Base-by-base conservation (phyloP, 345 rosid genomes). In the Trapa bicornis region DNA sequence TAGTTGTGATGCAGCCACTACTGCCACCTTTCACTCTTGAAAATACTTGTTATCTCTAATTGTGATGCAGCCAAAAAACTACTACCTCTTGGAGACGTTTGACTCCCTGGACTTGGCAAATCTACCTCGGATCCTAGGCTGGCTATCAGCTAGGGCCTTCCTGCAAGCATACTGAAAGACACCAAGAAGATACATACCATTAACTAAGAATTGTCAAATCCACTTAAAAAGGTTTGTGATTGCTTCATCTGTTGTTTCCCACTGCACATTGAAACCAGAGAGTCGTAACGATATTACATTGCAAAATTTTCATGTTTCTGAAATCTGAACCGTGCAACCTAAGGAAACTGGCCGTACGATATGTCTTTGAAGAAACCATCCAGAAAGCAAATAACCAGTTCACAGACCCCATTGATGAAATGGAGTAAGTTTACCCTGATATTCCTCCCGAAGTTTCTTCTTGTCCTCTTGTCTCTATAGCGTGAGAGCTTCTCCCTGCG, bases 121-220 rank as follows among this genome's bases (percentile, higher is more conserved):
- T 85, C 99, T 85, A 80, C 99, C 97, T 14, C 97, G 96, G 71
- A 94, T 80, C 80, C 99, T 84, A 0, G 97, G 99, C 73, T 94
- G 99, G 75, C 88, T 87, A 79, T 94, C 99, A 0, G 99, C 99
- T 2, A 94, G 91, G 60, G 96, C 93, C 84, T 94, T 94, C 92
- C 99, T 87, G 81, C 99, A 94, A 56, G 97, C 97, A 80, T 94
- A 94, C 99, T 94, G 87, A 22, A 22, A 22, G 29, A 63, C 73
- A 70, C 65, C 66, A 63, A 63, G 13, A 63, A 22, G 29, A 22
- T 22, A 1, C 43, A 37, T 39, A 22, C 22, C 37, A 35, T 63
- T 63, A 53, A 3, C 32, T 16, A 13, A 13, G 14, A 1, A 53
- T 53, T 53, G 17, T 53, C 7, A 8, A 22, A 22, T 22, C 43